A percentile compares a stretch with the other conserved stretches of the same genome.
Conservation (phyloP, 2,329 filamentous ascomycete genomes). For the Magnaporthales sp. region DNA sequence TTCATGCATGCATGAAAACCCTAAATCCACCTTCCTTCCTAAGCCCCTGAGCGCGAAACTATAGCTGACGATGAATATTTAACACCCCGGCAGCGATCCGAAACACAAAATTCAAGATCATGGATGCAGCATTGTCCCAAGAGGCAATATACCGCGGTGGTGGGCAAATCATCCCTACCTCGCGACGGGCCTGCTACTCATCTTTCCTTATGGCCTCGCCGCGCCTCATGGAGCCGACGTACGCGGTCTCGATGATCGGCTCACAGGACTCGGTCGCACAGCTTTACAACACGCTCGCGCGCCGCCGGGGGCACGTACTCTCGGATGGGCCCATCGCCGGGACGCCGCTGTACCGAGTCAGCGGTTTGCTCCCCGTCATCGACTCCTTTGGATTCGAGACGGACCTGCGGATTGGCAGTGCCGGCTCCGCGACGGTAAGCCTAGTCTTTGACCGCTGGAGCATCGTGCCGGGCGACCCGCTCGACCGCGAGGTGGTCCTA, state of each 20-base stretch:
- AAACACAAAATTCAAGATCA: conserved; percentile 96
- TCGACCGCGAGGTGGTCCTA: conserved; percentile 78
- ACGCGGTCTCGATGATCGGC: conserved; percentile 85
- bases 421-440: conserved; percentile 83
- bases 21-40: background rate
- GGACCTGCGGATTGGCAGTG: conserved; percentile 89
- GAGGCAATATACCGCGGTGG: conserved; percentile 93
- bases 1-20: background rate
- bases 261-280: conserved; percentile 82
- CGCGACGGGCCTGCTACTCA: conserved; percentile 85
- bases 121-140: conserved; percentile 75
- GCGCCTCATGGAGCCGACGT: conserved; percentile 93
- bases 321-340: conserved; percentile 91
- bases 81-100: conserved; percentile 61
- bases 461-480: conserved; percentile 89
- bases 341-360: conserved; percentile 86
- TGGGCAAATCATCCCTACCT: conserved; percentile 94
- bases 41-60: background rate
- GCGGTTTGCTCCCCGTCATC: conserved; percentile 87
- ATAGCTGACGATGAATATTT: background rate
- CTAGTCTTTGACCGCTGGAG: conserved; percentile 95
- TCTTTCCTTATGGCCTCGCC: conserved; percentile 97
- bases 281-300: conserved; percentile 84
- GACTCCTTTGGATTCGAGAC: conserved; percentile 98
- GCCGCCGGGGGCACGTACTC: conserved; percentile 83